Base-by-base conservation (phyloP, 2,329 filamentous ascomycete species). In the Tolypocladium guangdongense region DNA sequence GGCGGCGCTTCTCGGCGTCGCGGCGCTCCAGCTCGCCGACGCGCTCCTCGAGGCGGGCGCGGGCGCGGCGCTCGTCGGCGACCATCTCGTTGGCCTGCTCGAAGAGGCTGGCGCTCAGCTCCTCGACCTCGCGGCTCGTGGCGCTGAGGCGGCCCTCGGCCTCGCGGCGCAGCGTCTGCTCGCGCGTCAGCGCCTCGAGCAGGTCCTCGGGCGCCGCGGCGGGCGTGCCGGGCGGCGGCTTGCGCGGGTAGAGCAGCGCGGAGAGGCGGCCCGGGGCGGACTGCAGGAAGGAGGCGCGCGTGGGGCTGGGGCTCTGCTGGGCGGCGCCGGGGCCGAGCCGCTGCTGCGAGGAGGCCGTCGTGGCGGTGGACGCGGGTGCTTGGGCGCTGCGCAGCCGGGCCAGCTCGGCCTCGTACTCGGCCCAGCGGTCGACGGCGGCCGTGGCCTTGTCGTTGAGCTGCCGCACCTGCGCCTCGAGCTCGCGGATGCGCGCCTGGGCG, bases 81-180 rank as follows among this genome's bases (percentile, higher is more conserved):
- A 93, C 88, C 88, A 93, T 93, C 70, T 90, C 83, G 66, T 93
- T 93, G 51, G 88, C 88, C 72, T 91, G 84, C 71, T 88, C 83
- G 66, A 93, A 93, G 52, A 93, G 72, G 50, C 78, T 80, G 22
- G 81, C 85, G 63, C 81, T 88, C 58, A 93, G 73, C 70, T 93
- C 88, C 69, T 92, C 88, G 22, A 92, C 78, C 72, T 93, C 88
- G 14, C 74, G 76, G 62, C 81, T 84, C 50, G 87, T 86, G 50
- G 82, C 79, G 58, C 76, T 77, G 22, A 89, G 73, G 57, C 81
- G 78, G 50, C 78, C 78, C 70, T 93, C 88, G 1, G 88, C 88
- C 51, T 82, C 80, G 39, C 78, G 74, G 14, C 88, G 81, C 54
- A 87, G 75, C 46, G 71, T 72, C 64, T 87, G 81, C 66, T 92